Percentiles rank a stretch among this genome's conserved stretches.
These are phyloP conservation scores for Phytophthora capsici DNA, from an alignment of 352 stramenopile genomes.

Conservation along the genomic window DNA sequence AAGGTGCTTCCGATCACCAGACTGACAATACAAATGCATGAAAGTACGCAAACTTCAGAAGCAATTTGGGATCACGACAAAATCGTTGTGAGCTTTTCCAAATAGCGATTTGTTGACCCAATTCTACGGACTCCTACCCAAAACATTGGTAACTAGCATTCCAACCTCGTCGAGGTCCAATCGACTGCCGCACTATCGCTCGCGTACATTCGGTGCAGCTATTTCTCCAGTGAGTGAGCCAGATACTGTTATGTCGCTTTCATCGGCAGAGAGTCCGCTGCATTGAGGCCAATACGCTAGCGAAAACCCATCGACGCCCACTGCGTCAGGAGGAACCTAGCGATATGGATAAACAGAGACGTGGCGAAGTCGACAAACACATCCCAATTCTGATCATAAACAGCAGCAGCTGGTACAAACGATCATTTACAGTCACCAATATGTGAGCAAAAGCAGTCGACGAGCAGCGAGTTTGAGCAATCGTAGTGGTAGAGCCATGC, in stretches of 20 bases:
- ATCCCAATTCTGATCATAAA: conserved; percentile 24
- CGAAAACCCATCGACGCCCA: conserved; percentile 18
- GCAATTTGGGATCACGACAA: conserved; percentile 4
- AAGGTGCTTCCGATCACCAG: conserved; percentile 27
- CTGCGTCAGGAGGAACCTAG: conserved; percentile 18
- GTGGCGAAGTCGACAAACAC: conserved; percentile 15
- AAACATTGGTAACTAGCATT: conserved; percentile 7
- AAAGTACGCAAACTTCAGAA: background rate
- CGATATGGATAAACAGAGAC: conserved; percentile 24
- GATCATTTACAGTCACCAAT: conserved; percentile 12
- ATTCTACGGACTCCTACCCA: conserved; percentile 1
- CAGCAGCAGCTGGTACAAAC: conserved; percentile 4
- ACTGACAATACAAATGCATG: conserved; percentile 26
- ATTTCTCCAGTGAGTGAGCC: conserved; percentile 17
- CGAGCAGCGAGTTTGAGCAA: conserved; percentile 19
- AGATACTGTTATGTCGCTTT: conserved; percentile 11
- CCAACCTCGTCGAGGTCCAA: background rate
- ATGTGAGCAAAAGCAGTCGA: conserved; percentile 13
- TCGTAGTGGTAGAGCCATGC: conserved; percentile 18
- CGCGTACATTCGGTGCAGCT: conserved; percentile 6
- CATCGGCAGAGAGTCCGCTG: background rate
- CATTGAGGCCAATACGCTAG: conserved; percentile 16
- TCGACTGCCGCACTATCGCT: background rate
- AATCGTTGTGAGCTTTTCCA: conserved; percentile 2
- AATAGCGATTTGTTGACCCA: conserved; percentile 14